Percentiles rank a stretch among this genome's conserved stretches.
These are phyloP conservation scores for Mimosa bimucronata DNA, from an alignment of 306 rosid species.

Conservation along the genomic window DNA sequence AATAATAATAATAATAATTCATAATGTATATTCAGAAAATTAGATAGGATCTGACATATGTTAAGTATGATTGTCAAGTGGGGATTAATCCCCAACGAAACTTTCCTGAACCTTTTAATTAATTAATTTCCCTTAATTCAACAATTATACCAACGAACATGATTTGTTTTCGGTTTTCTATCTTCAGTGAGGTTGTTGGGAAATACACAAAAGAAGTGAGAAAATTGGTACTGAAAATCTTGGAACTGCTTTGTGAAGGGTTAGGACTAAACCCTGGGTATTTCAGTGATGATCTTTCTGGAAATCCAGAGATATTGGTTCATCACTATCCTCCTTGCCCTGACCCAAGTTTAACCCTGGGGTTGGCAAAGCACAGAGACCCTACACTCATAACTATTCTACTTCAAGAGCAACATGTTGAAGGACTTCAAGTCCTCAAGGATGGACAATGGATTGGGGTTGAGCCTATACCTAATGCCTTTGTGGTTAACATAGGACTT, in stretches of 20 bases:
- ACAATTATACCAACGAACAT: neutral
- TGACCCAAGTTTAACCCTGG: slow-evolving; percentile 68
- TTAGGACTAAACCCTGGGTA: slow-evolving; percentile 47
- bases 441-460: slow-evolving; percentile 54
- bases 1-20: no score
- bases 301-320: slow-evolving; percentile 43
- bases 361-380: slow-evolving; percentile 61
- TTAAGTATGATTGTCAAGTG: neutral
- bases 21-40: no score
- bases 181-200: slow-evolving; percentile 60
- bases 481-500: slow-evolving; percentile 56
- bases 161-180: neutral
- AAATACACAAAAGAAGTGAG: slow-evolving; percentile 43
- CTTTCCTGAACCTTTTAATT: neutral
- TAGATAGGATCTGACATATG: neutral
- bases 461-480: slow-evolving; percentile 53
- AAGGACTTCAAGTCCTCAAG: slow-evolving; percentile 65
- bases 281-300: slow-evolving; percentile 49
- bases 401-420: slow-evolving; percentile 48
- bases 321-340: slow-evolving; percentile 84
- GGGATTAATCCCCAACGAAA: no score
- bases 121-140: neutral
- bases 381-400: slow-evolving; percentile 66
- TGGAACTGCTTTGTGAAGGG: slow-evolving; percentile 66
- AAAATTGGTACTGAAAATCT: slow-evolving; percentile 44